Base-by-base conservation (phyloP, 805 yeast species). In the Kluyveromyces starmeri region DNA sequence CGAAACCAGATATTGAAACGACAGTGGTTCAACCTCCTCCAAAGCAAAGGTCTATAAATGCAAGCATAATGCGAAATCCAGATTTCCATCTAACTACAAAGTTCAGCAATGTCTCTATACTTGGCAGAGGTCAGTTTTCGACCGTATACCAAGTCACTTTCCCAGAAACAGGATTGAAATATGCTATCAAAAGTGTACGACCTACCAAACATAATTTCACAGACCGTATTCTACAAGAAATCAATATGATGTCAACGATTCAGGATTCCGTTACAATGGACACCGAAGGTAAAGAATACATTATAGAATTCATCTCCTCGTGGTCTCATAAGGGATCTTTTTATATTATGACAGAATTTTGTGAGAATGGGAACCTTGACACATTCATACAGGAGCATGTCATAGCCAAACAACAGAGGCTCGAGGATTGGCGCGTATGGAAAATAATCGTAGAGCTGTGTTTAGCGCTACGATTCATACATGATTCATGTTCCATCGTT, bases 381-480 rank as follows among this genome's bases (percentile, higher is more conserved):
- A 73, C 74, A 39, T 92, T 89, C 50, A 58, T 92, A 35, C 94
- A 83, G 44, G 79, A 77, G 53, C 85, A 84, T 15, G 75, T 79
- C 32, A 69, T 78, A 26, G 73, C 83, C 20, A 78, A 78, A 47
- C 50, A 57, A 17, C 44, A 45, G 16, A 46, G 58, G 20, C 67
- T 92, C 34, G 98, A 92, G 53, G 98, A 92, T 56, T 92, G 96
- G 81, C 71, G 98, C 47, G 88, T 89, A 26, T 92, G 98, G 98
- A 92, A 92, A 61, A 89, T 92, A 28, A 65, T 92, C 45, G 78
- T 81, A 34, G 98, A 89, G 54, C 67, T 88, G 12, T 60, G 84
- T 27, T 68, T 74, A 49, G 98, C 96, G 0, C 62, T 92, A 40
- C 68, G 74, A 44, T 86, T 75, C 53, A 78, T 92, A 31, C 98